Base-by-base conservation (phyloP, 1,284 basidiomycete species). In the Omphalotus olearius region DNA sequence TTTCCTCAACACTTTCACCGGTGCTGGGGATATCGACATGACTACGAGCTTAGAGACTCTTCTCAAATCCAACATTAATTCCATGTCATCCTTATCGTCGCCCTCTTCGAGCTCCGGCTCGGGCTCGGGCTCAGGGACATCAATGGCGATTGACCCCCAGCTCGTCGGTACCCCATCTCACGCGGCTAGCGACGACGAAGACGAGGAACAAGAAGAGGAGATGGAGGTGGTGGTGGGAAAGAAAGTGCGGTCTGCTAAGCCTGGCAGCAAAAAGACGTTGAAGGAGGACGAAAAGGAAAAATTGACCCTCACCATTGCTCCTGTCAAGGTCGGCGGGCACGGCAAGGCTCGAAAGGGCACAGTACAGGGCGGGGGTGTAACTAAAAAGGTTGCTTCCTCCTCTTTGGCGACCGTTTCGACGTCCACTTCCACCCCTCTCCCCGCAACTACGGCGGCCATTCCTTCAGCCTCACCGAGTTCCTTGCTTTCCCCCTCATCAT, bases 291-390 rank as follows among this genome's bases (percentile, higher is more conserved):
- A 23, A 20, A 20, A 54, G 20, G 47, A 65, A 39, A 62, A 59
- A 36, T 57, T 69, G 10, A 70, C 68, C 4, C 63, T 73, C 11
- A 69, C 69, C 26, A 70, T 71, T 42, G 71, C 74, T 5, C 75
- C 78, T 50, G 70, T 75, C 63, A 79, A 82, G 60, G 74, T 74
- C 50, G 82, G 77, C 43, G 83, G 82, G 4, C 78, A 80, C 56
- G 81, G 82, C 50, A 82, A 81, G 63, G 73, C 74, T 1, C 73
- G 86, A 46, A 84, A 82, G 62, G 85, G 85, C 43, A 86, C 85
- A 2, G 82, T 89, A 39, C 77, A 80, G 44, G 79, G 80, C 1
- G 88, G 88, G 6, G 88, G 88, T n/a, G 68, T 88, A 53, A 69
- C 75, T 45, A 88, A 85, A 69, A 84, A 83, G 61, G 54, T 48